Evolutionary conservation across 805 yeast species (phyloP).

Genomic region (Ogataea salicorniae): DNA sequence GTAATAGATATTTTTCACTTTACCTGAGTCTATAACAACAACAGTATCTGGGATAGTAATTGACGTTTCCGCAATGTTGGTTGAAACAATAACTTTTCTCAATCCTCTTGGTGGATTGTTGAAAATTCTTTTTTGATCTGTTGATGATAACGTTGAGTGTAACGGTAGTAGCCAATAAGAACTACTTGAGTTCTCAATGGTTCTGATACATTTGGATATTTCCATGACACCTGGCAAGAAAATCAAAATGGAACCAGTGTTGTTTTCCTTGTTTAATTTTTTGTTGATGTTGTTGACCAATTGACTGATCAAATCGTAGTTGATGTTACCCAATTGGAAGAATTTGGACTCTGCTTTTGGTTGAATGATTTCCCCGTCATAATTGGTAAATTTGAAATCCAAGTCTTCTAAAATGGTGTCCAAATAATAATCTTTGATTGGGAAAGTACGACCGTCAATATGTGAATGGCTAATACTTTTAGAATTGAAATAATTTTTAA

Average conservation of each 20-base stretch:
- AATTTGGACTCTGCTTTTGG: conserved; percentile 65
- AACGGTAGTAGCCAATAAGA: conserved; percentile 57
- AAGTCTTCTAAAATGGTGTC: conserved; percentile 57
- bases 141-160: conserved; percentile 82
- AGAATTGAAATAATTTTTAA: conserved; percentile 57
- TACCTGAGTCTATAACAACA: conserved; percentile 83
- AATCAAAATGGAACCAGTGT: conserved; percentile 70
- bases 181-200: conserved; percentile 17
- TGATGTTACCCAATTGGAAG: conserved; percentile 62
- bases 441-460: conserved; percentile 91
- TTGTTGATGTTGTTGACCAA: conserved; percentile 51
- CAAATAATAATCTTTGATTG: conserved; percentile 72
- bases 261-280: conserved; percentile 35
- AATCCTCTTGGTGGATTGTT: conserved; percentile 42
- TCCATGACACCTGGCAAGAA: conserved; percentile 92
- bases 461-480: conserved; percentile 55
- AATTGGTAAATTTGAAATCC: conserved; percentile 46
- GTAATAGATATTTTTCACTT: conserved; percentile 72
- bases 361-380: conserved; percentile 33
- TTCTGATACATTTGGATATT: conserved; percentile 60
- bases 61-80: conserved; percentile 96
- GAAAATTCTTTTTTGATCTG: conserved; percentile 79
- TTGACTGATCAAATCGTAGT: conserved; percentile 64
- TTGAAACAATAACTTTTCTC: conserved; percentile 80
- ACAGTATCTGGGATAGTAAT: conserved; percentile 95